Base-by-base conservation (phyloP, 805 yeast species). In the Maudiozyma turicensis region DNA sequence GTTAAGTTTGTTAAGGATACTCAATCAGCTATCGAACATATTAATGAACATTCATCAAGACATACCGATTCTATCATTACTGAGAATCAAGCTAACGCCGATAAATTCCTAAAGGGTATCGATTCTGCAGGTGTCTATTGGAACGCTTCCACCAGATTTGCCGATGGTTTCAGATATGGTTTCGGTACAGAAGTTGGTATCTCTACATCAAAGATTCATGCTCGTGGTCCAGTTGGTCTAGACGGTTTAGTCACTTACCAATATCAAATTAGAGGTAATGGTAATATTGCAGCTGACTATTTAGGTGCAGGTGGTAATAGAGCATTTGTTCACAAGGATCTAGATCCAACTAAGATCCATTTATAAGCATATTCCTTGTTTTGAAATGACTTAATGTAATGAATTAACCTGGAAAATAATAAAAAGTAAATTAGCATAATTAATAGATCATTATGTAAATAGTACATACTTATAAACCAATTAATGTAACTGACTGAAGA, bases 111-210 rank as follows among this genome's bases (percentile, higher is more conserved):
- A 61, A 80, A 81, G 62, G 93, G 90, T 26, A 77, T 93, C 43
- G 99, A 93, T 66, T 86, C 97, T 2, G 84, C 98, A 1, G 97
- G 97, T 50, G 95, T 93, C 10, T 93, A 88, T 72, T 91, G 98
- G 98, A 93, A 93, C 64, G 91, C 95, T 45, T 86, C 96, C 20
- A 88, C 98, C 8, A 75, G 99, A 63, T 93, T 93, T 70, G 98
- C 99, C 6, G 99, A 93, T 67, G 99, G 99, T 3, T 93, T 87
- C 75, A 78, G 99, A 65, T 93, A 91, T 63, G 99, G 99, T 0
- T 93, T 95, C 64, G 99, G 99, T 47, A 84, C 99, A 6, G 99
- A 93, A 67, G 99, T 93, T 14, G 99, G 99, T 35, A 91, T 93
- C 51, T 84, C 95, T 45, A 93, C 99, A 43, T 90, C 91, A 64